phyloP scores from a whole-genome alignment of 2,329 filamentous ascomycete species.

The Camillea tinctor region DNA sequence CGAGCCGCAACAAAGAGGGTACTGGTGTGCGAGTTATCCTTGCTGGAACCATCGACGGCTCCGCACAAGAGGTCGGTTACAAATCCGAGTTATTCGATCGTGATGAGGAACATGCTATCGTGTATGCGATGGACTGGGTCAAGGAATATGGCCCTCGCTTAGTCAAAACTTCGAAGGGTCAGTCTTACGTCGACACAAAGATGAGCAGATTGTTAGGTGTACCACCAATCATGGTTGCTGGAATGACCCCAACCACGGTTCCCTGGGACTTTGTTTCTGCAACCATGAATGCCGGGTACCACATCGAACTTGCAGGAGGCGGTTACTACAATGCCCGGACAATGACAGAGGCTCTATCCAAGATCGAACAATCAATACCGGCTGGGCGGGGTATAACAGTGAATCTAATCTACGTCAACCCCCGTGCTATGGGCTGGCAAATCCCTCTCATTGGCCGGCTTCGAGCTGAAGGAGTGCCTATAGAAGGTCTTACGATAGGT shows the following conservation, averaged over 20 bases:
- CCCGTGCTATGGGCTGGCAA: conserved; percentile 88
- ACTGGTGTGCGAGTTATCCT: conserved; percentile 96
- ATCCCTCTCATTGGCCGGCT: conserved; percentile 80
- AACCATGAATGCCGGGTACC: conserved; percentile 93
- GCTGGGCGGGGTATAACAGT: conserved; percentile 84
- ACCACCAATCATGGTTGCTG: conserved; percentile 85
- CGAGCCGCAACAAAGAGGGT: conserved; percentile 98
- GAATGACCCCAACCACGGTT: conserved; percentile 90
- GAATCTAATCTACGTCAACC: conserved; percentile 90
- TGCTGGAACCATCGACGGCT: conserved; percentile 88
- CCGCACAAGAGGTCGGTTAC: conserved; percentile 88
- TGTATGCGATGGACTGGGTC: conserved; percentile 95
- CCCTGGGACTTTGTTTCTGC: conserved; percentile 90
- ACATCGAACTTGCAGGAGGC: conserved; percentile 85
- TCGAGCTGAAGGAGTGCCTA: conserved; percentile 80
- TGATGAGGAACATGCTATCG: conserved; percentile 90
- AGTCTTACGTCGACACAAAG: conserved; percentile 94
- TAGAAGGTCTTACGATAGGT: conserved; percentile 89
- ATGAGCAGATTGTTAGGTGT: conserved; percentile 85
- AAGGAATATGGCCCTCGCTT: conserved; percentile 94
- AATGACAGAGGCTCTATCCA: conserved; percentile 79
- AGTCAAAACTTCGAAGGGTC: conserved; percentile 82
- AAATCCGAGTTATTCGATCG: conserved; percentile 97
- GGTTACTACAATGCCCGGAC: conserved; percentile 82
- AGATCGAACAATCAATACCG: conserved; percentile 82